These are phyloP conservation scores for Aspergillus sparsus DNA, from an alignment of 495 filamentous ascomycete species.

Conservation along the genomic window DNA sequence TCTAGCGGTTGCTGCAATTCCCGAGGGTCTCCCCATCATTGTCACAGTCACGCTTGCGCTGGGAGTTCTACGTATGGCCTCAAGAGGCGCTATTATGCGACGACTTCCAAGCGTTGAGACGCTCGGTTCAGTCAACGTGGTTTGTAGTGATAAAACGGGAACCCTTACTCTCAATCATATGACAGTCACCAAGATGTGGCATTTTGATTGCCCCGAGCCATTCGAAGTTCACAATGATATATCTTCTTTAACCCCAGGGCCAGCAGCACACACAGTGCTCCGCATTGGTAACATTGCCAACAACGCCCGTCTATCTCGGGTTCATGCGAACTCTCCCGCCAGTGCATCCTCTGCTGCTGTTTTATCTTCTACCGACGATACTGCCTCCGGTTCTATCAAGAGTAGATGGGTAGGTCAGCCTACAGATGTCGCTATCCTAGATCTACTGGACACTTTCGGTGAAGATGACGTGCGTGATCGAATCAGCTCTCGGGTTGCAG, in stretches of 20 bases:
- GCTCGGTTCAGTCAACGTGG: constrained; percentile 95
- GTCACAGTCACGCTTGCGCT: constrained; percentile 95
- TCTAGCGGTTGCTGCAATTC: constrained; percentile 93
- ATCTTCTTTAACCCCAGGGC: constrained; percentile 62
- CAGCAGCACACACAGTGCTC: constrained; percentile 74
- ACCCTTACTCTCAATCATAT: constrained; percentile 97
- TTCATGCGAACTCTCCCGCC: constrained; percentile 59
- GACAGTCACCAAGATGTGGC: constrained; percentile 97
- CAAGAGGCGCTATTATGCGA: constrained; percentile 88
- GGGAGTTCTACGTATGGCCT: constrained; percentile 94
- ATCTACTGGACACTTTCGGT: constrained; percentile 84
- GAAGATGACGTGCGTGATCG: constrained; percentile 88
- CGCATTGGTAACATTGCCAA: constrained; percentile 95
- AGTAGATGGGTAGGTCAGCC: constrained; percentile 97
- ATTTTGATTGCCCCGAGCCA: constrained; percentile 70
- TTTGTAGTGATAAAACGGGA: constrained; percentile 98
- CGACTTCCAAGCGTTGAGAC: constrained; percentile 96
- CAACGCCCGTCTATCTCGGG: constrained; percentile 76
- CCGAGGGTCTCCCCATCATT: constrained; percentile 95
- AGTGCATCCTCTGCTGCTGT: constrained; percentile 72
- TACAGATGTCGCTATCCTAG: constrained; percentile 92
- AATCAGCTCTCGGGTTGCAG: constrained; percentile 72
- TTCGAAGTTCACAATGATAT: constrained; percentile 75
- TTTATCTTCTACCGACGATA: constrained; percentile 72
- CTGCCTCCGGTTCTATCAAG: constrained; percentile 59